Percentiles rank a stretch among this genome's conserved stretches.
phyloP scores from a whole-genome alignment of 331 rosid genomes.

The Malus hybrid region DNA sequence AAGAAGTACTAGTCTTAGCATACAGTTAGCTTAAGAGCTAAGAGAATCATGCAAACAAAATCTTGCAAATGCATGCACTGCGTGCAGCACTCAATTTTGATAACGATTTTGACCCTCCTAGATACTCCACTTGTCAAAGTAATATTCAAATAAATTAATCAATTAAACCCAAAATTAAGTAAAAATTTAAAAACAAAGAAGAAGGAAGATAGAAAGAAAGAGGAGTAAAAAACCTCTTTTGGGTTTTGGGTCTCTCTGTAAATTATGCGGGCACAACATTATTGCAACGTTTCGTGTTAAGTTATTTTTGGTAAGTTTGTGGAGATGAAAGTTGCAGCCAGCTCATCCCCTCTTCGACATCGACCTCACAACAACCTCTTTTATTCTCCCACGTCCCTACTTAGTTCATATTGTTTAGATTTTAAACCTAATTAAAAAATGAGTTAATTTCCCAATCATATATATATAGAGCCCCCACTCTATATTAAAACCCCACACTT shows the following conservation, averaged over 20 bases:
- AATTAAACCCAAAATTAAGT: not conserved
- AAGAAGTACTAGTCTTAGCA: not conserved
- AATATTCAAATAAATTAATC: not conserved
- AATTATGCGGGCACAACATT: too few species aligned
- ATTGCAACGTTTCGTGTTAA: too few species aligned
- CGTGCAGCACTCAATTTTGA: not conserved
- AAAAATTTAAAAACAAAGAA: too few species aligned
- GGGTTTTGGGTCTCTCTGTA: not conserved
- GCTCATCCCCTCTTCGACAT: slow-evolving; percentile 37
- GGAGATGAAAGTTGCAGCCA: slow-evolving; percentile 50
- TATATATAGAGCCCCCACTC: not conserved
- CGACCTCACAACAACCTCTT: slow-evolving; percentile 61
- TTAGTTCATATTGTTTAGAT: not conserved
- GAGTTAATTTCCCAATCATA: not conserved
- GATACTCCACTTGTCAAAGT: not conserved
- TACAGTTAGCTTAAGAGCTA: slow-evolving; percentile 34
- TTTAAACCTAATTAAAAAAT: not conserved
- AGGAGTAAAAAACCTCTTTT: not conserved
- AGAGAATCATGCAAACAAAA: slow-evolving; percentile 30
- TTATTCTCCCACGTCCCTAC: not conserved
- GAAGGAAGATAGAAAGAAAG: not conserved
- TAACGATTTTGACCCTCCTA: not conserved
- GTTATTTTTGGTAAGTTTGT: not conserved
- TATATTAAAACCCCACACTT: not conserved
- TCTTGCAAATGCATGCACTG: not conserved